phyloP scores from a whole-genome alignment of 2,329 filamentous ascomycete genomes.

The Neonectria punicea region DNA sequence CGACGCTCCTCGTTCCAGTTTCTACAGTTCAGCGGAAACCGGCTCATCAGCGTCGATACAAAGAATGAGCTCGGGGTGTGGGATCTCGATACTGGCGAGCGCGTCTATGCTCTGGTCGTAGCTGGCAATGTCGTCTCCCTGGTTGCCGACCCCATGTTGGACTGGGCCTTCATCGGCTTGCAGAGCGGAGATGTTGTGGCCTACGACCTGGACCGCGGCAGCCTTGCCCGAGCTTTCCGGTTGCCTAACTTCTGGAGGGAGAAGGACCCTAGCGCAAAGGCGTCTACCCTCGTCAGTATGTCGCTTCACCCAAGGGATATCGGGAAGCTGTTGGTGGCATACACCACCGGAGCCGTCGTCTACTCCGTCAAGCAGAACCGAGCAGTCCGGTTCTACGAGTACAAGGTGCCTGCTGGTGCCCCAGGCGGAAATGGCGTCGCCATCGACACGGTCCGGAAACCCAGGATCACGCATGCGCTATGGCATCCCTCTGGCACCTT shows the following conservation, averaged over 20 bases:
- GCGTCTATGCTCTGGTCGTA: conserved; percentile 76
- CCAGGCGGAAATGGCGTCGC: conserved; percentile 80
- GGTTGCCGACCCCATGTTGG: conserved; percentile 87
- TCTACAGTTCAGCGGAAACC: conserved; percentile 87
- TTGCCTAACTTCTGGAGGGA: conserved; percentile 90
- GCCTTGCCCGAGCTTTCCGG: conserved; percentile 75
- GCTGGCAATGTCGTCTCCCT: conserved; percentile 80
- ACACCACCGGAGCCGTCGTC: conserved; percentile 84
- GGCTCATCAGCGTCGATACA: conserved; percentile 84
- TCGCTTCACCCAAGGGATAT: conserved; percentile 92
- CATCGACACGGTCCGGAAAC: conserved; percentile 72
- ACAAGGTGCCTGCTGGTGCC: conserved; percentile 82
- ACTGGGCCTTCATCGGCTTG: conserved; percentile 90
- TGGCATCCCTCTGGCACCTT: conserved; percentile 98
- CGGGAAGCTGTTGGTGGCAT: conserved; percentile 91
- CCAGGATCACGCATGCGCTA: conserved; percentile 81
- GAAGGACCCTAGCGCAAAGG: conserved; percentile 72
- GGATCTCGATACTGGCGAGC: conserved; percentile 76
- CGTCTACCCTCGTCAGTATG: conserved; percentile 75
- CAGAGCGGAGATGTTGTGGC: conserved; percentile 86
- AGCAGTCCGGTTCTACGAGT: conserved; percentile 82
- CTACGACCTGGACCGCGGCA: conserved; percentile 90
- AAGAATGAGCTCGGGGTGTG: conserved; percentile 89
- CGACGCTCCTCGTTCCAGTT: conserved; percentile 79
- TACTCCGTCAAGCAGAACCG: conserved; percentile 96